Conservation (phyloP, 2,329 filamentous ascomycete genomes). For the Neonectria hederae region DNA sequence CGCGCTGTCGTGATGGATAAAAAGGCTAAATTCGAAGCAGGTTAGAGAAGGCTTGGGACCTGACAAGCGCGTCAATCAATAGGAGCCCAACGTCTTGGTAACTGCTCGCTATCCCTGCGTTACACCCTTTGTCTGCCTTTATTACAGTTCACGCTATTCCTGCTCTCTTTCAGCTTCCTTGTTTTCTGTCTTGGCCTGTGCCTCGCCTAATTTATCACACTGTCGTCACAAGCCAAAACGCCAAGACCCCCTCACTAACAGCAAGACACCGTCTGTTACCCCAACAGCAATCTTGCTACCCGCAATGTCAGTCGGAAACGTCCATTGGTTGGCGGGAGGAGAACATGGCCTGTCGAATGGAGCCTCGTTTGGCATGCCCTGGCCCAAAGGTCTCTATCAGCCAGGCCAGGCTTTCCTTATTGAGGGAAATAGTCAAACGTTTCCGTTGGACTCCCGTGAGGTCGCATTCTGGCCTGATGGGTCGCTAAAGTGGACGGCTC, state of each 20-base stretch:
- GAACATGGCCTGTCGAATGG: constrained; percentile 15
- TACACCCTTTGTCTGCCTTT: too few relatives aligned
- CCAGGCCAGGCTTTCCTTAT: constrained; percentile 29
- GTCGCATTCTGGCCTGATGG: constrained; percentile 61
- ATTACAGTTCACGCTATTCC: not conserved
- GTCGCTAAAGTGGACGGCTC: constrained; percentile 69
- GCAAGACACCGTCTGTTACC: too few relatives aligned
- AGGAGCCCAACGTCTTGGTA: not conserved
- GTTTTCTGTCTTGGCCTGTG: not conserved
- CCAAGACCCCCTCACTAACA: not conserved
- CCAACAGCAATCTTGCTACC: not conserved
- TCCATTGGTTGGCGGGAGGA: constrained; percentile 23
- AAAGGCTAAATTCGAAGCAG: not conserved
- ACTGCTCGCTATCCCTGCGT: not conserved
- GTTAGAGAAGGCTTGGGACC: not conserved
- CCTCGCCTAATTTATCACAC: too few relatives aligned
- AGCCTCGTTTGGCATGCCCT: constrained; percentile 32
- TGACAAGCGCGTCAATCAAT: not conserved
- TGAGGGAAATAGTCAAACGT: not conserved
- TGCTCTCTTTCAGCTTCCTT: not conserved
- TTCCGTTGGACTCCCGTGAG: constrained; percentile 29
- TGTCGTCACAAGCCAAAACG: too few relatives aligned
- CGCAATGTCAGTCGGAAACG: constrained; percentile 20
- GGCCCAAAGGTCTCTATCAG: constrained; percentile 26
- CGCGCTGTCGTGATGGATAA: not conserved